Evolutionary conservation across 768 basidiomycete species (phyloP), one percentile per base, ranked within the genome.

Genomic region (Lepiota venenata): DNA sequence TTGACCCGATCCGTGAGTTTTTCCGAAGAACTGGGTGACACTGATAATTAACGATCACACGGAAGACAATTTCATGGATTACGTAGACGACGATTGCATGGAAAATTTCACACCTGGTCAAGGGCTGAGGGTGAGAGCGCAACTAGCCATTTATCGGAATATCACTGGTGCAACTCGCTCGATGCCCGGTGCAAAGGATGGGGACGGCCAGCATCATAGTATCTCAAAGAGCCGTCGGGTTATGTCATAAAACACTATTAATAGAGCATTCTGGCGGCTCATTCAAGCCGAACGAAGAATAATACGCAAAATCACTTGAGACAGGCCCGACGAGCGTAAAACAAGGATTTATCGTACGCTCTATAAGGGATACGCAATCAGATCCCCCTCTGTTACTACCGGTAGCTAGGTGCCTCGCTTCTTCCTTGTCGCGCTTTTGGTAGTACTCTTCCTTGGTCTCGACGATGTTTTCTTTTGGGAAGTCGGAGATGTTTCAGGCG

Each of bases 401-500:
- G 10, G 8, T 32, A 9, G 8, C 9, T 32, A 32, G 32, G 32
- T 32, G 10, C 32, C 8, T 4, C 62, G 60, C 53, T 61, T 63
- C 38, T 61, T 63, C 46, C 52, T 61, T 3, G 45, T 57, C 40
- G 47, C 42, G 22, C 2, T 36, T 4, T 42, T 32, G 50, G n/a
- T 20, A 42, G 39, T 3, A 18, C 29, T 25, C 25, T 55, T 55
- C 11, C 41, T 55, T 20, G 40, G 8, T 39, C 55, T 57, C 11
- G 59, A 16, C 39, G 25, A 25, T 25, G 49, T 66, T 50, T 60
- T 69, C 11, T 61, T 59, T 47, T 56, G 60, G 11, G 56, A 45
- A 4, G 60, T 51, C 1, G 62, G 27, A 27, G 59, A 64, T 27
- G 54, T 58, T 50, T 68, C 63, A 2, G 66, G 66, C 14, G 68